These are phyloP conservation scores for Cladosporium sp. DNA, from an alignment of 2,329 filamentous ascomycete species.

Conservation along the genomic window DNA sequence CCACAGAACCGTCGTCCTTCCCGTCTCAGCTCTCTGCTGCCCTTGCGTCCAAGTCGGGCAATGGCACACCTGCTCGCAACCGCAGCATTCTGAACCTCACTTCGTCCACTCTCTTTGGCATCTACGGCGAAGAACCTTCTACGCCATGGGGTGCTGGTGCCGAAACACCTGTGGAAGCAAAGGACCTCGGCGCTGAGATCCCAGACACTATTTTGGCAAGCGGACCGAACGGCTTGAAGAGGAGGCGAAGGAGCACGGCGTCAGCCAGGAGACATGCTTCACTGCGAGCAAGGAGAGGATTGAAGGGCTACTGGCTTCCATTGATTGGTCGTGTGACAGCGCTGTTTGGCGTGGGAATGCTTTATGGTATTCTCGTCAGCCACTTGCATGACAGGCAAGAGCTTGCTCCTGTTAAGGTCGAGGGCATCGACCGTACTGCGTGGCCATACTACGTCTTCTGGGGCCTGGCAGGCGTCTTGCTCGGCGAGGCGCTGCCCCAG, in stretches of 20 bases:
- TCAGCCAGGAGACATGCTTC: conserved; percentile 23
- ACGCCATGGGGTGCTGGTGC: conserved; percentile 71
- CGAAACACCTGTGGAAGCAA: conserved; percentile 20
- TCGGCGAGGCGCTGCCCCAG: conserved; percentile 81
- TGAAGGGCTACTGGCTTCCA: conserved; percentile 45
- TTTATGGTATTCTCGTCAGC: conserved; percentile 79
- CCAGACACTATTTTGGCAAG: conserved; percentile 26
- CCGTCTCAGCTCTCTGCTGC: conserved; percentile 18
- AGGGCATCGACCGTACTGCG: conserved; percentile 54
- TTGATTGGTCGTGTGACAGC: conserved; percentile 43
- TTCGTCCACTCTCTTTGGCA: conserved; percentile 84
- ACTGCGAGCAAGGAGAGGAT: conserved; percentile 26
- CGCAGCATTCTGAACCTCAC: conserved; percentile 84
- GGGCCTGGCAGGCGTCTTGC: conserved; percentile 73
- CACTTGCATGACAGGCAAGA: conserved; percentile 72
- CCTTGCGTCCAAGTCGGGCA: conserved; percentile 23
- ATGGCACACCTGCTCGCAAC: conserved; percentile 59
- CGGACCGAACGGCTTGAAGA: conserved; percentile 24
- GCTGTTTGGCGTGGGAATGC: conserved; percentile 75
- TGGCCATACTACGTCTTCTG: conserved; percentile 76
- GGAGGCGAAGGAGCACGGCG: conserved; percentile 29
- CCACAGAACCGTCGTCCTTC: conserved; percentile 24
- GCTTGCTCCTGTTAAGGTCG: conserved; percentile 63
- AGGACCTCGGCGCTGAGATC: conserved; percentile 22
- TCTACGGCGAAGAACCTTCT: conserved; percentile 65